A percentile compares a stretch with the other conserved stretches of the same genome.
These are phyloP conservation scores for Colletotrichum noveboracense DNA, from an alignment of 2,329 filamentous ascomycete species.

Conservation along the genomic window DNA sequence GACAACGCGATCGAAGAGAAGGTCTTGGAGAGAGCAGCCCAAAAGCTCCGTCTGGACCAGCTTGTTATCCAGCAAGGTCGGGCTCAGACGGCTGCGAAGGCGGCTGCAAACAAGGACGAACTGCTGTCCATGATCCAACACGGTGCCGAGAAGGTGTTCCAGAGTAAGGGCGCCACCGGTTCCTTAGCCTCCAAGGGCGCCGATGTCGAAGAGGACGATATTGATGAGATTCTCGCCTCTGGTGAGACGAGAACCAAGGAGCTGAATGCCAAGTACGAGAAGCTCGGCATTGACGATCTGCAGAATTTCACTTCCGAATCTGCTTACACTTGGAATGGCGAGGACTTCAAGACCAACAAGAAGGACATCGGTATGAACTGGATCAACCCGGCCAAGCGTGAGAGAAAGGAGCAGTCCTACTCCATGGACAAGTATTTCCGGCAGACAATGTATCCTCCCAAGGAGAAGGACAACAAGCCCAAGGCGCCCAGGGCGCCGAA, in stretches of 20 bases:
- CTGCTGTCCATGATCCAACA: conserved; percentile 98
- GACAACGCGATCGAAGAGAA: conserved; percentile 99
- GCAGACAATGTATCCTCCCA: conserved; percentile 79
- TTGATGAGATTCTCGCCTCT: conserved; percentile 84
- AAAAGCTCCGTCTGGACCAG: conserved; percentile 95
- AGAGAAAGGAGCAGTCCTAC: conserved; percentile 97
- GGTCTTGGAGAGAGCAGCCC: conserved; percentile 92
- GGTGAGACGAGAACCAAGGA: conserved; percentile 90
- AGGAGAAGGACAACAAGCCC: conserved; percentile 88
- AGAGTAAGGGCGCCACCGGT: conserved; percentile 70
- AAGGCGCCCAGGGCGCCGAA: conserved; percentile 96
- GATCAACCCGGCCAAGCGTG: conserved; percentile 98
- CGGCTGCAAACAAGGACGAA: conserved; percentile 94
- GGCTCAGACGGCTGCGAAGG: conserved; percentile 87
- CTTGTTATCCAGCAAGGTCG: conserved; percentile 98
- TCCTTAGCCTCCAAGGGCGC: conserved; percentile 61
- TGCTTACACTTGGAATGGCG: conserved; percentile 98
- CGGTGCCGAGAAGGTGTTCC: conserved; percentile 93
- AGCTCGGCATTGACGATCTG: conserved; percentile 93
- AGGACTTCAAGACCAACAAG: conserved; percentile 91
- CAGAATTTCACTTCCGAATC: conserved; percentile 98
- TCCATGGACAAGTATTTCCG: conserved; percentile 99
- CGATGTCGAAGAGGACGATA: conserved; percentile 83
- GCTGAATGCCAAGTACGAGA: conserved; percentile 93
- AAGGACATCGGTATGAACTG: conserved; percentile 92